phyloP scores from a whole-genome alignment of 495 filamentous ascomycete species.

The Penicillium dipodomyicola region DNA sequence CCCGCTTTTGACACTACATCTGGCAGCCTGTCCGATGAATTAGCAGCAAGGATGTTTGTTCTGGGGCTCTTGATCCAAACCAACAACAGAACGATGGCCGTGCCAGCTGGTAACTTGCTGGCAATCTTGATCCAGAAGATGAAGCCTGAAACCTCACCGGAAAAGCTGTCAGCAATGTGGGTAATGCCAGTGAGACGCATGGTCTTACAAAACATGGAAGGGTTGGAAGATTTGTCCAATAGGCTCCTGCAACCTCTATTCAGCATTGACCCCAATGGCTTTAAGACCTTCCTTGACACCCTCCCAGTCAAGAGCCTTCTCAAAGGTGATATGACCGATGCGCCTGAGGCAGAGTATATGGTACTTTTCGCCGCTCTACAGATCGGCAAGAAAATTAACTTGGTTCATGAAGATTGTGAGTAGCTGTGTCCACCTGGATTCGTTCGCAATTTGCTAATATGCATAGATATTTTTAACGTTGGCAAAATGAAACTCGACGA shows the following conservation, averaged over 20 bases:
- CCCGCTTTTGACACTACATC: constrained; percentile 15
- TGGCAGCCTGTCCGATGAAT: constrained; percentile 11
- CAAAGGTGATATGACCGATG: constrained; percentile 40
- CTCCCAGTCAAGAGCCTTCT: constrained; percentile 42
- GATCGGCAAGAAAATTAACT: constrained; percentile 72
- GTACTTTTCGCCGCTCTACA: constrained; percentile 69
- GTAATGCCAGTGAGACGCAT: constrained; percentile 37
- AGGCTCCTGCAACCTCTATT: constrained; percentile 76
- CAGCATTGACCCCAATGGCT: constrained; percentile 52
- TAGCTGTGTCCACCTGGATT: neutral
- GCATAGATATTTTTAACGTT: constrained; percentile 31
- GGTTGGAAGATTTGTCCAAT: constrained; percentile 62
- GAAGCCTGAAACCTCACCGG: constrained; percentile 25
- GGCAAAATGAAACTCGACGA: constrained; percentile 15
- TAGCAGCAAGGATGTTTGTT: constrained; percentile 34
- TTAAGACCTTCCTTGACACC: constrained; percentile 53
- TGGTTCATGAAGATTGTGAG: constrained; percentile 73
- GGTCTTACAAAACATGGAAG: constrained; percentile 47
- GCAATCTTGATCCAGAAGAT: constrained; percentile 53
- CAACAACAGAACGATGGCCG: constrained; percentile 55
- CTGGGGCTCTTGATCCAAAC: constrained; percentile 40
- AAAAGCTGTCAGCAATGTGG: constrained; percentile 33
- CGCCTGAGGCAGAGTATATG: constrained; percentile 52
- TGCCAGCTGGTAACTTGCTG: constrained; percentile 63
- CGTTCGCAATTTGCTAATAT: constrained; percentile 16